A percentile compares a stretch with the other conserved stretches of the same genome.
These are phyloP conservation scores for Corynascus novoguineensis DNA, from an alignment of 495 filamentous ascomycete genomes.

Conservation along the genomic window DNA sequence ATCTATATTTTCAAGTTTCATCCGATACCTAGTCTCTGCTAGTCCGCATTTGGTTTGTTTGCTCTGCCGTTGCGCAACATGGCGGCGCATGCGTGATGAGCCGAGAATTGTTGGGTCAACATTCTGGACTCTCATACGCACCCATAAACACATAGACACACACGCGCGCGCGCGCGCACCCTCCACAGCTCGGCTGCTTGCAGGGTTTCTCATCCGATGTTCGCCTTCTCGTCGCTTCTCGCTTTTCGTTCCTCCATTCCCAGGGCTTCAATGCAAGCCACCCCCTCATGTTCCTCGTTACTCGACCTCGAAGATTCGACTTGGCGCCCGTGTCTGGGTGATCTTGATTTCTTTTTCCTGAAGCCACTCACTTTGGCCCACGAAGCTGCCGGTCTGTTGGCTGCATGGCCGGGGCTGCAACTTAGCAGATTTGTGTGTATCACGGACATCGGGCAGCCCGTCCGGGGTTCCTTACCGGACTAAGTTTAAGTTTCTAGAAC, in stretches of 20 bases:
- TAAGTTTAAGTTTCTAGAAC: slow-evolving; percentile 11
- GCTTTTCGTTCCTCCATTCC: background rate
- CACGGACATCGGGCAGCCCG: background rate
- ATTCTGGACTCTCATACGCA: background rate
- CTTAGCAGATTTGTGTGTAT: background rate
- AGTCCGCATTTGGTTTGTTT: background rate
- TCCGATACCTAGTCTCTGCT: too few relatives aligned
- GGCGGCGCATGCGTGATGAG: slow-evolving; percentile 7
- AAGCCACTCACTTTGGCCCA: slow-evolving; percentile 5
- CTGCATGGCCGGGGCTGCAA: background rate
- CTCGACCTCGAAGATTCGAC: background rate
- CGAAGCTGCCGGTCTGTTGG: slow-evolving; percentile 6
- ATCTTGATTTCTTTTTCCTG: slow-evolving; percentile 13
- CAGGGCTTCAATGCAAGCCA: slow-evolving; percentile 4
- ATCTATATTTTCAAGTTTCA: too few relatives aligned
- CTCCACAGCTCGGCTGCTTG: too few relatives aligned
- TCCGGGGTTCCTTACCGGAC: slow-evolving; percentile 3
- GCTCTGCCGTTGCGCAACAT: slow-evolving; percentile 4
- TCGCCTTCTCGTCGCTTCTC: slow-evolving; percentile 4
- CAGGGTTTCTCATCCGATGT: background rate
- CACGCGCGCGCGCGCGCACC: too few relatives aligned
- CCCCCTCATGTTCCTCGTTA: slow-evolving; percentile 8
- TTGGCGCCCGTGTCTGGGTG: background rate
- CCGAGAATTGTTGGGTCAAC: background rate
- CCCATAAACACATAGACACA: background rate